A percentile compares a stretch with the other conserved stretches of the same genome.
phyloP scores from a whole-genome alignment of 805 yeast genomes.

The Wickerhamomyces kurtzmanii region DNA sequence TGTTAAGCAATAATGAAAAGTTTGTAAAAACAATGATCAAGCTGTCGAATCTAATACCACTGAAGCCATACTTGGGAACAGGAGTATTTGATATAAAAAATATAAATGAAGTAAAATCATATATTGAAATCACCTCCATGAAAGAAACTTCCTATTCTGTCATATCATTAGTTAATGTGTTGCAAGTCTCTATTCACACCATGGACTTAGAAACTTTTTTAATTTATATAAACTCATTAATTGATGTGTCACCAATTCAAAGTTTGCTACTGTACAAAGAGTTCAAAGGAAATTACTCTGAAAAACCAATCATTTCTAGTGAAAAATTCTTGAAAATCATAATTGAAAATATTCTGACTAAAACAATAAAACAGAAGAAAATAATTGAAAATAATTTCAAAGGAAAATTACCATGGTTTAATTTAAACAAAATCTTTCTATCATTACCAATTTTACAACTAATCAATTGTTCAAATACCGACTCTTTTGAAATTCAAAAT shows the following conservation, averaged over 20 bases:
- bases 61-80: slow-evolving; percentile 5
- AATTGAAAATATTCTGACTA: slow-evolving; percentile 9
- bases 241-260: slow-evolving; percentile 7
- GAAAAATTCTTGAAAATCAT: slow-evolving; percentile 7
- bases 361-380: slow-evolving; percentile 9
- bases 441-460: slow-evolving; percentile 5
- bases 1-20: slow-evolving; percentile 2
- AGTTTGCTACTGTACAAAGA: slow-evolving; percentile 2
- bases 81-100: slow-evolving; percentile 1
- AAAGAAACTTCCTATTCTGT: slow-evolving; percentile 13
- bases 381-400: slow-evolving; percentile 2
- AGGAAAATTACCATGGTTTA: slow-evolving; percentile 1
- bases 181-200: slow-evolving; percentile 6
- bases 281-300: slow-evolving; percentile 4
- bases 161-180: slow-evolving; percentile 7
- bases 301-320: slow-evolving; percentile 2
- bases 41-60: slow-evolving; percentile 15
- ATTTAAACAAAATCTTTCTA: slow-evolving; percentile 8
- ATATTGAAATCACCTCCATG: slow-evolving; percentile 5
- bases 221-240: slow-evolving; percentile 11
- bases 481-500: too few species aligned
- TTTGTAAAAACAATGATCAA: slow-evolving; percentile 12
- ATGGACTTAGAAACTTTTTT: slow-evolving; percentile 10
- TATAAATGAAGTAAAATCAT: slow-evolving; percentile 5
- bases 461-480: too few species aligned